Conservation (phyloP, 257 asterid genomes). For the Petunia axillaris region DNA sequence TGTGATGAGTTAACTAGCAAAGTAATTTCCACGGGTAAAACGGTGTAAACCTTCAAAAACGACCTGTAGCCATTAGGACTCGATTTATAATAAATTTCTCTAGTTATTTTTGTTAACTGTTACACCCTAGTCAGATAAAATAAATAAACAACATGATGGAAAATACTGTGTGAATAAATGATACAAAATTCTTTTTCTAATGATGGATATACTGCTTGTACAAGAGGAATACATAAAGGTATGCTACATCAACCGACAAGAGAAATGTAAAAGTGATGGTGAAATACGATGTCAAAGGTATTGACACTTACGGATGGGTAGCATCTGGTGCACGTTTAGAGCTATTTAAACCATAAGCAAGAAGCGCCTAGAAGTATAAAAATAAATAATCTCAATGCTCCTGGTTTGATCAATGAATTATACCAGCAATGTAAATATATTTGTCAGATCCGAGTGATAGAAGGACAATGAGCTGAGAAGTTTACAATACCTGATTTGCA, state of each 20-base stretch:
- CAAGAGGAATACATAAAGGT: background rate
- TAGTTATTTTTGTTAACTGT: background rate
- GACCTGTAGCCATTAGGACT: too few species aligned
- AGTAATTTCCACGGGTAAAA: background rate
- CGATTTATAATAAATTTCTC: too few species aligned
- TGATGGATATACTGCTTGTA: background rate
- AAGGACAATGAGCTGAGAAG: background rate
- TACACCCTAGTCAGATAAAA: background rate
- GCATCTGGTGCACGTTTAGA: slow-evolving; percentile 98
- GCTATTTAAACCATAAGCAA: slow-evolving; percentile 93
- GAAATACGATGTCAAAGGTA: background rate
- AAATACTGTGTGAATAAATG: background rate
- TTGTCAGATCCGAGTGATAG: slow-evolving; percentile 4
- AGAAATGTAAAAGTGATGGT: background rate
- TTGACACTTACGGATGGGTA: slow-evolving; percentile 83
- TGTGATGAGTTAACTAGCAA: background rate
- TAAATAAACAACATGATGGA: background rate
- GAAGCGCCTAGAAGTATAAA: slow-evolving; percentile 61
- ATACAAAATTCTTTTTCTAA: background rate
- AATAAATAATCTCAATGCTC: background rate
- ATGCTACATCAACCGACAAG: background rate
- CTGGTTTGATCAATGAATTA: background rate
- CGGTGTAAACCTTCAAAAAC: too few species aligned
- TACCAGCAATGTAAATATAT: background rate
- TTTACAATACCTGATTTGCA: slow-evolving; percentile 77